phyloP scores from a whole-genome alignment of 306 rosid species.

The Prunus mume region DNA sequence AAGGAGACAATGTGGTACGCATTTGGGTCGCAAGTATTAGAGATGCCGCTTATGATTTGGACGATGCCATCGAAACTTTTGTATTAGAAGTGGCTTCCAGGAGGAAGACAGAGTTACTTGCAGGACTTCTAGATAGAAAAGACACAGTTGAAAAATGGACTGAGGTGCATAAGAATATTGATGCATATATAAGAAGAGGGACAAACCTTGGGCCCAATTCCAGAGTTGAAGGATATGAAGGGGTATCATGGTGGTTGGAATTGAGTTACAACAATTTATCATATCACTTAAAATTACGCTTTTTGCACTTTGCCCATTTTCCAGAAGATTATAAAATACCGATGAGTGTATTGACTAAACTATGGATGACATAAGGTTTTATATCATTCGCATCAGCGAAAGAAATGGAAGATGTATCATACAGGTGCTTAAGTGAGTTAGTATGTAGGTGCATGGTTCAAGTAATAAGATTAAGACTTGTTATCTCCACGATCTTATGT shows the following conservation, averaged over 20 bases:
- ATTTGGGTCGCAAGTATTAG: neutral
- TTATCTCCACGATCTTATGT: no score
- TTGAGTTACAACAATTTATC: slow-evolving; percentile 13
- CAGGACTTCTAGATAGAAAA: neutral
- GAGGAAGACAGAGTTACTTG: neutral
- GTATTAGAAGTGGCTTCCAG: neutral
- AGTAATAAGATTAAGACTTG: no score
- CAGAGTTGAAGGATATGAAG: neutral
- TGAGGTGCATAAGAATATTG: neutral
- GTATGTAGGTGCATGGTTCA: no score
- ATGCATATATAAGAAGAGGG: neutral
- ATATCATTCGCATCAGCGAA: no score
- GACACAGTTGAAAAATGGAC: neutral
- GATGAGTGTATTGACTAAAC: neutral
- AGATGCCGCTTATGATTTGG: slow-evolving; percentile 23
- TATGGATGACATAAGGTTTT: neutral
- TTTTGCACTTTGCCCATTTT: neutral
- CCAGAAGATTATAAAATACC: slow-evolving; percentile 10
- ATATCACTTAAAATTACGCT: neutral
- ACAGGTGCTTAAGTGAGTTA: no score
- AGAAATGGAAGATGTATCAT: no score
- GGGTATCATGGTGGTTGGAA: slow-evolving; percentile 11
- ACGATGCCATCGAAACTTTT: slow-evolving; percentile 39
- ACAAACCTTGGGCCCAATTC: neutral
- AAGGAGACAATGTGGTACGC: slow-evolving; percentile 5